phyloP scores from a whole-genome alignment of 202 grass and related monocot genomes.

The Schoenoplectus triqueter region DNA sequence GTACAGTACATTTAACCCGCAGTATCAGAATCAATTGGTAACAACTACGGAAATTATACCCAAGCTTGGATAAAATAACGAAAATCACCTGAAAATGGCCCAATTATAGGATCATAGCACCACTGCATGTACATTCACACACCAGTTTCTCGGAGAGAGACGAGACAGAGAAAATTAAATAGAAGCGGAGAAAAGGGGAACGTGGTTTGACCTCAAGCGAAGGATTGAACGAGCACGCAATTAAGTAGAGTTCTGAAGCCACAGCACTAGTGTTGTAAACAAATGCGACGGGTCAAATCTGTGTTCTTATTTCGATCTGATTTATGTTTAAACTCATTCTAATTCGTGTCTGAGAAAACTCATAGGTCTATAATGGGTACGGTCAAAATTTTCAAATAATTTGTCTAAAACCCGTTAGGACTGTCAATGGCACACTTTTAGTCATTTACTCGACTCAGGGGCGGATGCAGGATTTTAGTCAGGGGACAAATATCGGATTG shows the following conservation, averaged over 20 bases:
- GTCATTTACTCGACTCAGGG: too few relatives aligned
- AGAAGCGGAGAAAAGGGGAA: slow-evolving; percentile 26
- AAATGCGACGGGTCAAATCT: too few relatives aligned
- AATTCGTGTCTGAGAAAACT: too few relatives aligned
- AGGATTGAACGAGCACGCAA: slow-evolving; percentile 12
- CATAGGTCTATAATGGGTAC: too few relatives aligned
- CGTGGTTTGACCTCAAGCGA: neutral
- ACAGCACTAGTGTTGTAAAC: too few relatives aligned
- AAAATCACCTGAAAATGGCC: slow-evolving; percentile 23
- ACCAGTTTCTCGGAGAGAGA: neutral
- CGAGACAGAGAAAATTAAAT: neutral
- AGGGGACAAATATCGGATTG: too few relatives aligned
- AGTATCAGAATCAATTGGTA: neutral
- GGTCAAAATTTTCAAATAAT: too few relatives aligned
- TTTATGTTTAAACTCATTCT: too few relatives aligned
- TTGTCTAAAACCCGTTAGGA: too few relatives aligned
- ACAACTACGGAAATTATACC: neutral
- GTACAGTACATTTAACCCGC: neutral
- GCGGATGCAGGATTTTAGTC: too few relatives aligned
- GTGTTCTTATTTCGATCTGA: too few relatives aligned
- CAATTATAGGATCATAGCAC: slow-evolving; percentile 19
- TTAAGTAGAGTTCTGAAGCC: slow-evolving; percentile 16
- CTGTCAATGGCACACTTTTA: too few relatives aligned
- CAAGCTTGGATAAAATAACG: neutral
- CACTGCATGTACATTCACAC: neutral